A percentile compares a stretch with the other conserved stretches of the same genome.
Conservation (phyloP, 768 basidiomycete genomes). For the Boletus fagicola region DNA sequence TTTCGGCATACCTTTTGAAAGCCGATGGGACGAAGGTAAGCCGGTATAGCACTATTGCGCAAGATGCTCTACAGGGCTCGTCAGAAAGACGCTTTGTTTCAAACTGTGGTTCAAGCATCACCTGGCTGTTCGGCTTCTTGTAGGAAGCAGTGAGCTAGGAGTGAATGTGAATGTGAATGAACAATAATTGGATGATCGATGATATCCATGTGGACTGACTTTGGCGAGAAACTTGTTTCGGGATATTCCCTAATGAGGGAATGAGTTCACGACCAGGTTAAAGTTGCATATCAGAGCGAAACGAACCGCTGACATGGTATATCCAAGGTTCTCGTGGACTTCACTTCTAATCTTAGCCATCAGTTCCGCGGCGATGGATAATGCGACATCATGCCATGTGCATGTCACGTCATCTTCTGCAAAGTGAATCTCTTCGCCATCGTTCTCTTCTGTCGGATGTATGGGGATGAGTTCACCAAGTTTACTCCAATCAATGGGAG, state of each 20-base stretch:
- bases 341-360: constrained; percentile 74
- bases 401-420: constrained; percentile 33
- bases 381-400: constrained; percentile 92
- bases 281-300: neutral
- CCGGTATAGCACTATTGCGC: constrained; percentile 77
- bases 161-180: constrained; percentile 2
- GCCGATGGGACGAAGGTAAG: constrained; percentile 78
- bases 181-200: neutral
- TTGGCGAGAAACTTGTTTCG: constrained; percentile 96
- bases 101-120: constrained; percentile 26
- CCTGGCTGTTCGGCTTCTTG: constrained; percentile 88
- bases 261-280: neutral
- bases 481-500: constrained; percentile 58
- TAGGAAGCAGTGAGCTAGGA: constrained; percentile 82
- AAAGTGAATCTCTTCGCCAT: constrained; percentile 12
- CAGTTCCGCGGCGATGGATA: constrained; percentile 84
- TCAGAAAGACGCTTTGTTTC: neutral
- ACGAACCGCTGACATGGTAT: constrained; percentile 90
- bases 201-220: constrained; percentile 42
- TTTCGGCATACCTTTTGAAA: constrained; percentile 70
- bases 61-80: constrained; percentile 64
- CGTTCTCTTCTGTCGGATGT: constrained; percentile 33
- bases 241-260: constrained; percentile 66
- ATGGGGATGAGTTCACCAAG: constrained; percentile 64
- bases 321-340: constrained; percentile 71